Evolutionary conservation across 371 early-diverging fungal species (phyloP), one percentile per base, ranked within the genome.

Genomic region (Syncephalastrum monosporum): DNA sequence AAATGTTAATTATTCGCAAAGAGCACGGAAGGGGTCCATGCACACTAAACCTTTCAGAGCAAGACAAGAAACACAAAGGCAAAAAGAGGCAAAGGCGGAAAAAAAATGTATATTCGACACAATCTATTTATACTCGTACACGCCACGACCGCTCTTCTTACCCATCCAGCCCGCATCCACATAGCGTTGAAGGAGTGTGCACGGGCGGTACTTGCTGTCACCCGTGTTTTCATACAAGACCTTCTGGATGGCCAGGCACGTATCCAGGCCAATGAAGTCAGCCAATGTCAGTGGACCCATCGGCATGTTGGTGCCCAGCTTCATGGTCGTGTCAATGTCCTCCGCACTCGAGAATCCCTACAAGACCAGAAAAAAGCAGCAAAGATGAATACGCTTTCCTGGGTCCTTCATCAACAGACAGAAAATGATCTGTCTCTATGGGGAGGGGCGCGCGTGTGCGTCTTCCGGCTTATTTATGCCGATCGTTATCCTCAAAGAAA

Each of bases 281-380:
- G 97, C 99, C 60, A 98, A 82, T 1, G 91, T 92, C 57, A 98
- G 83, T 23, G 99, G 99, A 19, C 99, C 99, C 98, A 98, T 98
- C 4, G 99, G 99, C 69, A 85, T 86, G 72, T 96, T 97, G 47
- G 96, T 93, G 21, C 95, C 98, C 41, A 96, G 77, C 67, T 94
- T 95, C 98, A 98, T 97, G 45, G 97, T 98, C 4, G 91, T 91
- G 67, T 98, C 98, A 68, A 98, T 98, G 69, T 98, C 95, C 71
- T 97, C 96, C 55, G 87, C 85, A 50, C 91, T 88, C 13, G 94
- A 96, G 72, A 93, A 90, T 8, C 92, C 92, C 91, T 94, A 65
- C 48, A 41, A n/a, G 21, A 33, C 29, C 4, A 29, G 13, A 65
- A 42, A 46, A 56, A 29, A 44, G 29, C 16, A 14, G 53, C 17